These are phyloP conservation scores for Podosphaera xanthii DNA, from an alignment of 2,329 filamentous ascomycete species.

Conservation along the genomic window DNA sequence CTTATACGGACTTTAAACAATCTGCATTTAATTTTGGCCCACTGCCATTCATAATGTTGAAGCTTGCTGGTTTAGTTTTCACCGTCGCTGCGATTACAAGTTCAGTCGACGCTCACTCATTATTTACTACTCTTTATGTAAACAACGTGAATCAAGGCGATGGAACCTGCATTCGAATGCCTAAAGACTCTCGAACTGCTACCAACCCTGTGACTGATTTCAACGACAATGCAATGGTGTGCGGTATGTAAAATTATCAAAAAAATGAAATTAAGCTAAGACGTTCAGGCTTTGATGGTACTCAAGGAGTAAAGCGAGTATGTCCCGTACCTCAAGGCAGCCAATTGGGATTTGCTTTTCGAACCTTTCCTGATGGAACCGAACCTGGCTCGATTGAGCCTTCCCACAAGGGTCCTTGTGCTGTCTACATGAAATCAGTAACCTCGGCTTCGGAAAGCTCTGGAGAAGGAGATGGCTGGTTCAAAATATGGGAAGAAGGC, in stretches of 20 bases:
- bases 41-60: too few relatives aligned
- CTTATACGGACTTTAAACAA: too few relatives aligned
- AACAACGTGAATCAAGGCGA: slow-evolving; percentile 42
- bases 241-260: slow-evolving; percentile 26
- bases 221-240: slow-evolving; percentile 41
- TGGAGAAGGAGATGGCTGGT: slow-evolving; percentile 45
- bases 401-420: slow-evolving; percentile 44
- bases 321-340: slow-evolving; percentile 16
- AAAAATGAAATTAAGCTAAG: too few relatives aligned
- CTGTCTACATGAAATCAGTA: slow-evolving; percentile 52
- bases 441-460: slow-evolving; percentile 27
- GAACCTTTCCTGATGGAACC: slow-evolving; percentile 32
- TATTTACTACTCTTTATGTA: slow-evolving; percentile 40
- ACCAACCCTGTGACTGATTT: slow-evolving; percentile 36
- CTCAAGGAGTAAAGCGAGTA: slow-evolving; percentile 24
- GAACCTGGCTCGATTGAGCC: slow-evolving; percentile 32
- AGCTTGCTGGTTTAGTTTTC: too few relatives aligned
- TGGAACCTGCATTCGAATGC: slow-evolving; percentile 49
- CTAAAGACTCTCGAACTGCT: slow-evolving; percentile 25
- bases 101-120: slow-evolving; percentile 29
- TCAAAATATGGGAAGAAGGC: slow-evolving; percentile 53
- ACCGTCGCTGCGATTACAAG: slow-evolving; percentile 5
- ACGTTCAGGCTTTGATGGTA: slow-evolving; percentile 23
- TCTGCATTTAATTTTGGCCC: too few relatives aligned
- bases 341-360: slow-evolving; percentile 33